Evolutionary conservation across 1,284 basidiomycete species (phyloP).

Genomic region (Ustilago crameri): DNA sequence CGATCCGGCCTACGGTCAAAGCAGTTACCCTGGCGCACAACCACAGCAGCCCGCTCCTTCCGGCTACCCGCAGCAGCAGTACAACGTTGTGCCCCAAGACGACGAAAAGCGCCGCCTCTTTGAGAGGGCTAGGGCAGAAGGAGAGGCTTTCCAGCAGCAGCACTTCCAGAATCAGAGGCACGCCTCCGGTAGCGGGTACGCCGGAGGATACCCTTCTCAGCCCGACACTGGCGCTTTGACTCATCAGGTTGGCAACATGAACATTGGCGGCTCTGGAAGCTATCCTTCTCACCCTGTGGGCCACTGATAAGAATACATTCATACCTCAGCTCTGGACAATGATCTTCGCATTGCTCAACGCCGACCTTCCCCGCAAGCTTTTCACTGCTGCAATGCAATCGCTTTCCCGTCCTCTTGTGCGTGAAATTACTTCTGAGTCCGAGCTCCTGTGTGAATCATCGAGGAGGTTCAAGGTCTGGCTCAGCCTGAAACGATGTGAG

Average conservation of each 20-base stretch:
- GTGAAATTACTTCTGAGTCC: no score
- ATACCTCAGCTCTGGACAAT: no score
- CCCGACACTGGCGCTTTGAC: conserved; percentile 21
- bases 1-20: conserved; percentile 12
- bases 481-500: no score
- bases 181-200: conserved; percentile 15
- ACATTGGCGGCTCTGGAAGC: conserved; percentile 25
- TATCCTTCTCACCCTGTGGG: conserved; percentile 30
- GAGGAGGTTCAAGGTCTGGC: no score
- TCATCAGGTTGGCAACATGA: conserved; percentile 36
- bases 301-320: conserved; percentile 17
- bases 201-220: conserved; percentile 20
- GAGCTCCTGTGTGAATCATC: no score
- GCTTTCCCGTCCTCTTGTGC: no score
- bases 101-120: conserved; percentile 64
- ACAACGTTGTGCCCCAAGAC: conserved; percentile 45
- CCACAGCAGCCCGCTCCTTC: conserved; percentile 17
- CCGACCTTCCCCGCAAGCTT: no score
- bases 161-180: conserved; percentile 30
- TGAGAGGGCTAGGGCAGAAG: conserved; percentile 60
- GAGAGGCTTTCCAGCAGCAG: conserved; percentile 61
- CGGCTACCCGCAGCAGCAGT: conserved; percentile 31
- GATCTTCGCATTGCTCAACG: no score
- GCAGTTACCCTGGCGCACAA: conserved; percentile 10
- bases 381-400: no score